Base-by-base conservation (phyloP, 768 basidiomycete species). In the Porpolomopsis calyptriformis region DNA sequence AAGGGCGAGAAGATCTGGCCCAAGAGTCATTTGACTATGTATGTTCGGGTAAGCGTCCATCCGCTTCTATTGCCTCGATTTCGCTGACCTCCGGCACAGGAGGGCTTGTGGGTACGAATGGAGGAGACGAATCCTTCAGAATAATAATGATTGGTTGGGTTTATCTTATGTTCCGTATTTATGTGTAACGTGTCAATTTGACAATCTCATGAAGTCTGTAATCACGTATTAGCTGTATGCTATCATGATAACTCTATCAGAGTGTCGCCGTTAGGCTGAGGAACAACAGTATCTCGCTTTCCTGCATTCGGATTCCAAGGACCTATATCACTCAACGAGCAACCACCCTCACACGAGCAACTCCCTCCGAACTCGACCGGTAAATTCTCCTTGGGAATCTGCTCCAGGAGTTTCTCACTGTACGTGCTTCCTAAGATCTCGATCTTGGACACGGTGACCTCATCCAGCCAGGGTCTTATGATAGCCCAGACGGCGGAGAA, bases 381-480 rank as follows among this genome's bases (percentile, higher is more conserved):
- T 45, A 99, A 61, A 62, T 85, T 89, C 65, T 91, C 83, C 14
- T 64, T 69, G 6, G 80, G 78, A 58, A 98, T 91, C 72, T 97
- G 90, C 50, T 76, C 67, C 52, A 90, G 62, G 38, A 98, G 63
- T 63, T 75, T 77, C 6, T 78, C 76, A 71, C 80, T 80, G 68
- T 89, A 90, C n/a, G 56, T 56, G 26, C 69, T 61, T n/a, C 87
- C 80, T 43, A 96, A 60, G 60, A 99, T 93, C 52, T 83, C 78
- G 60, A 99, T 93, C 78, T 99, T 98, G 51, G 74, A 73, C 42
- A 94, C 91, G 23, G 94, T 99, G 22, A 93, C 96, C 55, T 82
- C 81, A 64, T 98, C 94, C 55, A 99, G 69, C 89, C 89, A 98
- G 2, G 79, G 80, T 69, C 89, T 94, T 70, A 98, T 77, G 52